Evolutionary conservation across 768 basidiomycete species (phyloP).

Genomic region (Russula virescens): DNA sequence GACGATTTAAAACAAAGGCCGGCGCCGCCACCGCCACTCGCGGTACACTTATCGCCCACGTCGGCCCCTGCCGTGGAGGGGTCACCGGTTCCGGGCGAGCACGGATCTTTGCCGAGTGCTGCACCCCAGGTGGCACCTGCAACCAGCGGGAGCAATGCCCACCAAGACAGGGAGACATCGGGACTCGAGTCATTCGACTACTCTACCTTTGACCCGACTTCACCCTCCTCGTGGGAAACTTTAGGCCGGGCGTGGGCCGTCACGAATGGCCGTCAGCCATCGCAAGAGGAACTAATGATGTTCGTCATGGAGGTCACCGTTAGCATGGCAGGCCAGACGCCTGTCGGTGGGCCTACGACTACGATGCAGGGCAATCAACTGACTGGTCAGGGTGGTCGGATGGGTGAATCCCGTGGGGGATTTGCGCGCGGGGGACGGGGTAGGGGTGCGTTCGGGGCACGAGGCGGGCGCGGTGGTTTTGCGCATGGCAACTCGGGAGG

Average conservation of each 20-base stretch:
- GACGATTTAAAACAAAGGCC: constrained; percentile 16
- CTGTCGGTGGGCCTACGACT: not conserved
- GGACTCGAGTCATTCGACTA: constrained; percentile 66
- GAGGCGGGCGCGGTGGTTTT: constrained; percentile 30
- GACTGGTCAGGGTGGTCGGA: constrained; percentile 14
- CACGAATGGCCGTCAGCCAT: constrained; percentile 60
- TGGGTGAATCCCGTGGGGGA: constrained; percentile 4
- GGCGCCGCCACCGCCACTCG: constrained; percentile 15
- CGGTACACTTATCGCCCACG: constrained; percentile 15
- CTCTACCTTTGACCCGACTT: constrained; percentile 65
- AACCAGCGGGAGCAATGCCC: not conserved
- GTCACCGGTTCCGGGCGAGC: not conserved
- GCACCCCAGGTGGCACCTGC: not conserved
- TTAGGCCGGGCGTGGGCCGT: constrained; percentile 73
- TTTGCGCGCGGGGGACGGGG: constrained; percentile 32
- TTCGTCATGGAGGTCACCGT: constrained; percentile 48
- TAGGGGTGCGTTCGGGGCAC: constrained; percentile 35
- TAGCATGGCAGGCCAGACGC: constrained; percentile 15
- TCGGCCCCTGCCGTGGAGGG: not conserved
- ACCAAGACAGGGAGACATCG: not conserved
- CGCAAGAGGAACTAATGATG: constrained; percentile 73
- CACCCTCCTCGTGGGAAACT: constrained; percentile 71
- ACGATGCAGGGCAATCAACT: constrained; percentile 8
- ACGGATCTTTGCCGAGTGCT: not conserved
- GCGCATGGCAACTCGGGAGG: constrained; percentile 47